Evolutionary conservation across 139 green algal species (phyloP).

Genomic region (Microglena sp.): DNA sequence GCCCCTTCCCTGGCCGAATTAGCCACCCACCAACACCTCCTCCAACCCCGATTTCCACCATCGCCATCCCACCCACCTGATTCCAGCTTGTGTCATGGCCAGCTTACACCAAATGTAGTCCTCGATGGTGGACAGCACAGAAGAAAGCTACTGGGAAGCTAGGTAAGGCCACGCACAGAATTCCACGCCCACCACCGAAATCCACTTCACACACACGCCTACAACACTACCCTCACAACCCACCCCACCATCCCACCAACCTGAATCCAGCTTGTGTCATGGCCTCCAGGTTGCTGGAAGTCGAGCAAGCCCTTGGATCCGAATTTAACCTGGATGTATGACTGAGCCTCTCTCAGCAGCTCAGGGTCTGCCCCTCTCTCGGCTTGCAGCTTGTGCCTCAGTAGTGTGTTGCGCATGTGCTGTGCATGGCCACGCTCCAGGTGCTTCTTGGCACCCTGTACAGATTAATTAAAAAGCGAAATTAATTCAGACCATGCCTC

Average conservation of each 20-base stretch:
- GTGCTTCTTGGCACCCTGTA: constrained; percentile 38
- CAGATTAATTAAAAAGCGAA: too few relatives aligned
- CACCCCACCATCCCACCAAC: too few relatives aligned
- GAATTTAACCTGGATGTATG: constrained; percentile 29
- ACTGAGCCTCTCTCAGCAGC: constrained; percentile 48
- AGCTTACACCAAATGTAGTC: constrained; percentile 88
- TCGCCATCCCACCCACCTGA: constrained; percentile 22
- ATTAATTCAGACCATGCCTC: constrained; percentile 9
- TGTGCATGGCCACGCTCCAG: constrained; percentile 46
- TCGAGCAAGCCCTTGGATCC: constrained; percentile 43
- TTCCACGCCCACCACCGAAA: too few relatives aligned
- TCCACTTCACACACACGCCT: too few relatives aligned
- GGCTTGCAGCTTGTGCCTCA: constrained; percentile 42
- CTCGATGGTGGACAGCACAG: constrained; percentile 79
- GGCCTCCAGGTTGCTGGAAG: constrained; percentile 52
- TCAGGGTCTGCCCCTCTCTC: constrained; percentile 51
- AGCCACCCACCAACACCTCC: neutral
- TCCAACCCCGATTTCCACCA: neutral
- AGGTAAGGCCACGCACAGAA: too few relatives aligned
- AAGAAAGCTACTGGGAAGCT: constrained; percentile 14
- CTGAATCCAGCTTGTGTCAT: constrained; percentile 64
- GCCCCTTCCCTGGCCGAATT: neutral
- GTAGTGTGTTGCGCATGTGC: constrained; percentile 56
- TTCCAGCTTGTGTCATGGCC: constrained; percentile 49
- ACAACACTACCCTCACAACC: too few relatives aligned